phyloP scores from a whole-genome alignment of 73 alveolate genomes.

The Urostyla sp. region DNA sequence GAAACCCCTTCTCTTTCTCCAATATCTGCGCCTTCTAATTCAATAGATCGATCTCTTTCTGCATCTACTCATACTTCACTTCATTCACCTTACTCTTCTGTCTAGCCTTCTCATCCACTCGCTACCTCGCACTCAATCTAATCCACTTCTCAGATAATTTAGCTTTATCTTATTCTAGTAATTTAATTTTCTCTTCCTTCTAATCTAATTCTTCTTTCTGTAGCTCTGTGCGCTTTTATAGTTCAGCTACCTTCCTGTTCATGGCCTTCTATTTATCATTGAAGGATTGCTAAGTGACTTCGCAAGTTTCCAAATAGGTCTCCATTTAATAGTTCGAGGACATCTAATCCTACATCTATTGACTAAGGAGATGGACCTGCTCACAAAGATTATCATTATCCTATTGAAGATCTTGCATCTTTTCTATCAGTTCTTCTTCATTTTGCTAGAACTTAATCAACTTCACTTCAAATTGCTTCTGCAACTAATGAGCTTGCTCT shows the following conservation, averaged over 20 bases:
- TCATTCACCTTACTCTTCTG: conserved; percentile 19
- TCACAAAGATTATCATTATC: background rate
- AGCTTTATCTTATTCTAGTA: background rate
- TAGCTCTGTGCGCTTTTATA: background rate
- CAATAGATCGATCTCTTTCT: background rate
- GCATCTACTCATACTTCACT: background rate
- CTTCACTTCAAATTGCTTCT: background rate
- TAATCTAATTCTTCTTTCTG: background rate
- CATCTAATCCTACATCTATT: background rate
- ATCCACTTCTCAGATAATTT: conserved; percentile 41
- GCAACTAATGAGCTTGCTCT: background rate
- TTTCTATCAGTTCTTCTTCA: background rate
- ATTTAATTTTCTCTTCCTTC: conserved; percentile 28
- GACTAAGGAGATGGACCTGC: background rate
- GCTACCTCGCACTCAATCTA: conserved; percentile 19
- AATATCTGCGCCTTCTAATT: background rate
- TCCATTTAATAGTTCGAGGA: background rate
- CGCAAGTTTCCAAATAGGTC: conserved; percentile 3
- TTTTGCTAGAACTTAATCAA: background rate
- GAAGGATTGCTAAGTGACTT: conserved; percentile 8
- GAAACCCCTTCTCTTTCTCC: background rate
- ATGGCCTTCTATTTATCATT: background rate
- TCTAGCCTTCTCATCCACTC: conserved; percentile 32
- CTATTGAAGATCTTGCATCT: background rate
- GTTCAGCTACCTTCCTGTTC: conserved; percentile 17